These are phyloP conservation scores for Leccinum disarticulatum DNA, from an alignment of 768 basidiomycete species.

Conservation along the genomic window DNA sequence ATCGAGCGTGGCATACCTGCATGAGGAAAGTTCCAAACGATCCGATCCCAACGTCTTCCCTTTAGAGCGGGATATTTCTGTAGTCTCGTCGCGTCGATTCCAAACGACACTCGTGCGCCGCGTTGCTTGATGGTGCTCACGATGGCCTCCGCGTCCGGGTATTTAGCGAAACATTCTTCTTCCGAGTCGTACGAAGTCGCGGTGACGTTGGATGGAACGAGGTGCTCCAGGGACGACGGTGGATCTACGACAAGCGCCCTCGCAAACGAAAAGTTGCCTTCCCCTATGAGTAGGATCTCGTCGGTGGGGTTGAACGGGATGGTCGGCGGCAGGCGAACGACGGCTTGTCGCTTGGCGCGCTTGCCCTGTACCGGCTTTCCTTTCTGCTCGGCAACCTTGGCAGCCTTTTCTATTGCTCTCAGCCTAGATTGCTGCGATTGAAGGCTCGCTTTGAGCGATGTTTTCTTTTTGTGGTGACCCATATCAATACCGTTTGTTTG, in stretches of 20 bases:
- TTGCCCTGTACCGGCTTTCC: constrained; percentile 30
- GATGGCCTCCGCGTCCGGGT: constrained; percentile 66
- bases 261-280: constrained; percentile 94
- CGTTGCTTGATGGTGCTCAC: constrained; percentile 52
- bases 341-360: constrained; percentile 18
- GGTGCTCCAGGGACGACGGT: constrained; percentile 43
- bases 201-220: constrained; percentile 67
- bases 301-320: constrained; percentile 68
- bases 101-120: constrained; percentile 75
- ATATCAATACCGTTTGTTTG: constrained; percentile 30
- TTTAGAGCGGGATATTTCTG: constrained; percentile 59
- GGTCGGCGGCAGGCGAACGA: constrained; percentile 42
- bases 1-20: constrained; percentile 57
- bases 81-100: constrained; percentile 80
- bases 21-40: constrained; percentile 97
- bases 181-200: constrained; percentile 88
- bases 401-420: constrained; percentile 59
- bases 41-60: constrained; percentile 66
- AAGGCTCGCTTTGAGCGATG: constrained; percentile 61
- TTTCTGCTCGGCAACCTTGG: constrained; percentile 42
- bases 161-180: constrained; percentile 75
- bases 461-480: constrained; percentile 57
- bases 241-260: constrained; percentile 62
- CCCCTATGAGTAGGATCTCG: constrained; percentile 78
- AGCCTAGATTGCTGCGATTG: constrained; percentile 69